phyloP scores from a whole-genome alignment of 768 basidiomycete species.

The Boletus insuetus region DNA sequence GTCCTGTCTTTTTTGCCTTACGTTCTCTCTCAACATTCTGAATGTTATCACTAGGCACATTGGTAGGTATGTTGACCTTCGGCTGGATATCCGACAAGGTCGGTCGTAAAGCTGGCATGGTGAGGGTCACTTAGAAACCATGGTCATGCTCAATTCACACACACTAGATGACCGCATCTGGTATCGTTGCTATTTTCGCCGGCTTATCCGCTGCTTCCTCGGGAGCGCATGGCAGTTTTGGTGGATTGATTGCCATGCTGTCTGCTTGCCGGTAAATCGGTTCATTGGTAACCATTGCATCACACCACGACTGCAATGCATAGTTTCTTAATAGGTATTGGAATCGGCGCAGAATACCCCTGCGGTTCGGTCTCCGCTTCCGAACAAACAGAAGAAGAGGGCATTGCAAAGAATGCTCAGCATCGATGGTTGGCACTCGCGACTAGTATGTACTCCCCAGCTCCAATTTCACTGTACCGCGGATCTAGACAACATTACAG shows the following conservation, averaged over 20 bases:
- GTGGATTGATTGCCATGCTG: constrained; percentile 75
- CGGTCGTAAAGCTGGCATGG: constrained; percentile 89
- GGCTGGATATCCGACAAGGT: constrained; percentile 85
- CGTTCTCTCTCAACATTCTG: constrained; percentile 56
- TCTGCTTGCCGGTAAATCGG: constrained; percentile 64
- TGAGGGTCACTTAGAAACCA: constrained; percentile 26
- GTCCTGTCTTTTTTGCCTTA: constrained; percentile 71
- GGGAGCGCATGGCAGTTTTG: constrained; percentile 70
- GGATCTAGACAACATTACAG: constrained; percentile 33
- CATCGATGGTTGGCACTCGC: constrained; percentile 86
- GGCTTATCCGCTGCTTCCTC: constrained; percentile 77
- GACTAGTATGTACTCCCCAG: constrained; percentile 58
- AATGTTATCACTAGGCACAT: constrained; percentile 69
- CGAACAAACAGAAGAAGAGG: constrained; percentile 84
- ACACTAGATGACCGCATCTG: constrained; percentile 71
- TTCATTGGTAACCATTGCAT: background rate
- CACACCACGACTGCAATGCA: background rate
- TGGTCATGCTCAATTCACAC: constrained; percentile 10
- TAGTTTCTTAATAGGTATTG: constrained; percentile 87
- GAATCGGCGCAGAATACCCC: constrained; percentile 87
- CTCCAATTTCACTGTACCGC: background rate
- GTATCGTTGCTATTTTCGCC: constrained; percentile 83
- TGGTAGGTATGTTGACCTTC: constrained; percentile 83
- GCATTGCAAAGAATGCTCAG: constrained; percentile 75
- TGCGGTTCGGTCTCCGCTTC: constrained; percentile 87